Conservation (phyloP, 1,139 yeast genomes). For the Sugiyamaella neomexicana region DNA sequence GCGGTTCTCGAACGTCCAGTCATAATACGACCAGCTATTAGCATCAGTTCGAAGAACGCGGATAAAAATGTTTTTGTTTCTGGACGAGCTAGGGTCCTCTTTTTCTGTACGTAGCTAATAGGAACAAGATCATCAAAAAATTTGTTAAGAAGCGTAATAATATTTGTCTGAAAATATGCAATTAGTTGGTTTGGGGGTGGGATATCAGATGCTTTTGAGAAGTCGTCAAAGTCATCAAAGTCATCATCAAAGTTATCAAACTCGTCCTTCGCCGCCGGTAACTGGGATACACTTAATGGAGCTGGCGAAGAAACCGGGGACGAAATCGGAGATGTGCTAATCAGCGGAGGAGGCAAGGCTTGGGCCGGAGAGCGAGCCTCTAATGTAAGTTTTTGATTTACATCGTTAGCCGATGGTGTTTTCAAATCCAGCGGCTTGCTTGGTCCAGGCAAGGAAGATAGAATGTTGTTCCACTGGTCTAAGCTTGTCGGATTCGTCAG, state of each 20-base stretch:
- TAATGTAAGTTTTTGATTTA: background rate
- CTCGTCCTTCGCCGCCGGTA: slow-evolving; percentile 6
- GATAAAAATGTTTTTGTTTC: slow-evolving; percentile 29
- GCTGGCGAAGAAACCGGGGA: background rate
- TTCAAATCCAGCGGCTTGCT: background rate
- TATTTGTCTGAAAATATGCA: slow-evolving; percentile 20
- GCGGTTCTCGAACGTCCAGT: slow-evolving; percentile 32
- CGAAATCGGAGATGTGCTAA: no score
- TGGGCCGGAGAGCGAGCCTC: background rate
- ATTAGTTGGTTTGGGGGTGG: slow-evolving; percentile 28
- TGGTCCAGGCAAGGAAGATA: slow-evolving; percentile 22
- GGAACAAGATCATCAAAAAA: slow-evolving; percentile 30
- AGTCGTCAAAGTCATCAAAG: slow-evolving; percentile 20
- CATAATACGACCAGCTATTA: slow-evolving; percentile 30
- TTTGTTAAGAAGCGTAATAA: slow-evolving; percentile 26
- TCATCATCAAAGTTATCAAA: slow-evolving; percentile 17
- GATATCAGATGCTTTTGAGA: slow-evolving; percentile 20
- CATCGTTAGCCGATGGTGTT: background rate
- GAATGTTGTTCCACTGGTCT: slow-evolving; percentile 22
- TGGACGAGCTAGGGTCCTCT: slow-evolving; percentile 31
- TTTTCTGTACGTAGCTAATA: slow-evolving; percentile 29
- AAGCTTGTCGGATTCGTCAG: slow-evolving; percentile 1
- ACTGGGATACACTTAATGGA: background rate
- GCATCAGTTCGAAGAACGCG: slow-evolving; percentile 29
- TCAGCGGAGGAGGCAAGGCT: background rate